These are phyloP conservation scores for Globisporangium middletonii DNA, from an alignment of 352 stramenopile genomes.

Conservation along the genomic window DNA sequence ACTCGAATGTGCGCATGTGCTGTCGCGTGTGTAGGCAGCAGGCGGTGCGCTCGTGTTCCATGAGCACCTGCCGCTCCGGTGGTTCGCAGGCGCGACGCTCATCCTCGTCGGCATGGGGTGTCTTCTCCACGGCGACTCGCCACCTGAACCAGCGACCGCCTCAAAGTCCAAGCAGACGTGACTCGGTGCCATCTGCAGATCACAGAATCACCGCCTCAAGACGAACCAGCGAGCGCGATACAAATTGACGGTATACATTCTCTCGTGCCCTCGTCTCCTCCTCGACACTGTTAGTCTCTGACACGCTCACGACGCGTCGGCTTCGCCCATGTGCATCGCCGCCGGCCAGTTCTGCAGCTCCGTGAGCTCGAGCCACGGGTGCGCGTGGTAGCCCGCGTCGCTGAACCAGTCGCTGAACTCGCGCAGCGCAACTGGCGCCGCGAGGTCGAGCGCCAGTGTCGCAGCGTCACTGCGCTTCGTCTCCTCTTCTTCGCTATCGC, in stretches of 20 bases:
- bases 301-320: background rate
- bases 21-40: constrained; percentile 24
- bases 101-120: constrained; percentile 67
- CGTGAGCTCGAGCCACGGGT: constrained; percentile 77
- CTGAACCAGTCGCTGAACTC: constrained; percentile 78
- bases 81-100: constrained; percentile 67
- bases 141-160: background rate
- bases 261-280: background rate
- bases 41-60: constrained; percentile 57
- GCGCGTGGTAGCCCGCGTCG: constrained; percentile 48
- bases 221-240: background rate
- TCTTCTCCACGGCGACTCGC: constrained; percentile 56
- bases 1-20: too few species aligned
- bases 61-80: constrained; percentile 60
- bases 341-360: constrained; percentile 76
- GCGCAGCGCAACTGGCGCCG: constrained; percentile 41
- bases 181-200: background rate
- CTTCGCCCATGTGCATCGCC: constrained; percentile 58
- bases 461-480: constrained; percentile 8
- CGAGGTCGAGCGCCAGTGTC: constrained; percentile 23
- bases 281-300: background rate
- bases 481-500: constrained; percentile 21
- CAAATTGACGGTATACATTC: constrained; percentile 11
- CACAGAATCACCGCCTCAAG: background rate
- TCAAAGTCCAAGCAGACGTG: constrained; percentile 25